These are phyloP conservation scores for Pseudogymnoascus sp. DNA, from an alignment of 2,329 filamentous ascomycete species.

Conservation along the genomic window DNA sequence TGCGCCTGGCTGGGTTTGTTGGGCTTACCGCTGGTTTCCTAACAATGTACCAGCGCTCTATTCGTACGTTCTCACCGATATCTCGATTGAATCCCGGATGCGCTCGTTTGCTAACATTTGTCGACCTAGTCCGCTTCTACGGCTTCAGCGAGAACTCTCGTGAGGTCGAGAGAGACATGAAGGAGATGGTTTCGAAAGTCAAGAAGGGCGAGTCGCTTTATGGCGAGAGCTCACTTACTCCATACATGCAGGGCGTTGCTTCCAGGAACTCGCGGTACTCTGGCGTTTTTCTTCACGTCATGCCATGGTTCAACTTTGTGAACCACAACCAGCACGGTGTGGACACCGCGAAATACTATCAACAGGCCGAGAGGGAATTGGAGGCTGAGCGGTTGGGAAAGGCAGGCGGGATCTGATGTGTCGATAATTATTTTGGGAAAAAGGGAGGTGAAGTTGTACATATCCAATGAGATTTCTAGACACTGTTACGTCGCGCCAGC, in stretches of 20 bases:
- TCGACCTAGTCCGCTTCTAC: slow-evolving; percentile 74
- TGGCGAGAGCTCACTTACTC: slow-evolving; percentile 66
- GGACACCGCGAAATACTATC: slow-evolving; percentile 97
- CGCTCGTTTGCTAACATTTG: slow-evolving; percentile 8
- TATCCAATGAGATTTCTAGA: slow-evolving; percentile 5
- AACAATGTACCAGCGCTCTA: slow-evolving; percentile 75
- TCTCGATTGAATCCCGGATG: background rate
- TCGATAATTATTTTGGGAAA: slow-evolving; percentile 2
- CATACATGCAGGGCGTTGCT: slow-evolving; percentile 90
- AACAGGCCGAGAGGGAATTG: slow-evolving; percentile 86
- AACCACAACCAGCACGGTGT: slow-evolving; percentile 95
- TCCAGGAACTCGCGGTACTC: slow-evolving; percentile 88
- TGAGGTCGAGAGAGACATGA: slow-evolving; percentile 93
- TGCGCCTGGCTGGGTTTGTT: slow-evolving; percentile 69
- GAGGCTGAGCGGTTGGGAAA: slow-evolving; percentile 54
- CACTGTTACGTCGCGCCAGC: background rate
- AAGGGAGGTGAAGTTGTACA: slow-evolving; percentile 4
- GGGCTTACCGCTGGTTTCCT: slow-evolving; percentile 73
- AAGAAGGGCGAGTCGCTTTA: slow-evolving; percentile 88
- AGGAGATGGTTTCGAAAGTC: slow-evolving; percentile 94
- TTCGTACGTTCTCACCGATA: slow-evolving; percentile 52
- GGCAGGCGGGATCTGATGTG: slow-evolving; percentile 1
- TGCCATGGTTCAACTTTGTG: slow-evolving; percentile 98
- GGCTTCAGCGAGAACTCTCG: slow-evolving; percentile 86
- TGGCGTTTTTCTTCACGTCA: slow-evolving; percentile 69